Conservation (phyloP, 257 asterid genomes). For the Solanum ossicruentum region DNA sequence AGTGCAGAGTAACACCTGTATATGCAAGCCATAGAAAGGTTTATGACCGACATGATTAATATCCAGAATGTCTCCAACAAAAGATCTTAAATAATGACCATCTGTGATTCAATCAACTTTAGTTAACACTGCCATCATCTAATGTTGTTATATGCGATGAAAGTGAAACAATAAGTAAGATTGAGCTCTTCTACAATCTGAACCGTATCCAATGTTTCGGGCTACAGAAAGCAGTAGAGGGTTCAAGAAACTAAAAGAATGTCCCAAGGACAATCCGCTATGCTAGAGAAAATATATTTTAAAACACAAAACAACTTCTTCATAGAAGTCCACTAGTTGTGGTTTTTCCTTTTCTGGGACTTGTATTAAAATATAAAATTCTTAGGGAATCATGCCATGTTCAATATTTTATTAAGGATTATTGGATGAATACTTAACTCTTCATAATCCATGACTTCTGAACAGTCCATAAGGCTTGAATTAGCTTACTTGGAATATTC, state of each 20-base stretch:
- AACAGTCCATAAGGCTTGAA: background rate
- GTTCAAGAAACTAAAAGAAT: background rate
- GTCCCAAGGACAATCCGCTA: background rate
- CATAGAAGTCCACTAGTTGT: background rate
- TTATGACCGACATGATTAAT: constrained; percentile 40
- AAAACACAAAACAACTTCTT: background rate
- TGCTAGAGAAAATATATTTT: background rate
- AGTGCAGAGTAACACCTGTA: constrained; percentile 59
- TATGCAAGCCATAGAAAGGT: constrained; percentile 44
- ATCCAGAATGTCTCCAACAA: constrained; percentile 58
- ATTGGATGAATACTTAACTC: background rate
- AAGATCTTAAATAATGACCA: constrained; percentile 41
- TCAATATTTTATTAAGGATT: background rate
- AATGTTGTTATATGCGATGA: constrained; percentile 9
- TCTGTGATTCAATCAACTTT: constrained; percentile 47
- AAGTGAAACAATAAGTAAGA: constrained; percentile 1
- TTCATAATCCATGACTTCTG: background rate
- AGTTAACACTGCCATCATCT: constrained; percentile 29
- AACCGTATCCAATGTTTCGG: background rate
- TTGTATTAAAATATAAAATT: background rate
- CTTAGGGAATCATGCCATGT: background rate
- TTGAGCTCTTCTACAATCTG: background rate
- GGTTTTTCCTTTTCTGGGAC: background rate
- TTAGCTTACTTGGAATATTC: background rate
- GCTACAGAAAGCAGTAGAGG: background rate